These are phyloP conservation scores for Tolypocladium inflatum DNA, from an alignment of 2,329 filamentous ascomycete species.

Conservation along the genomic window DNA sequence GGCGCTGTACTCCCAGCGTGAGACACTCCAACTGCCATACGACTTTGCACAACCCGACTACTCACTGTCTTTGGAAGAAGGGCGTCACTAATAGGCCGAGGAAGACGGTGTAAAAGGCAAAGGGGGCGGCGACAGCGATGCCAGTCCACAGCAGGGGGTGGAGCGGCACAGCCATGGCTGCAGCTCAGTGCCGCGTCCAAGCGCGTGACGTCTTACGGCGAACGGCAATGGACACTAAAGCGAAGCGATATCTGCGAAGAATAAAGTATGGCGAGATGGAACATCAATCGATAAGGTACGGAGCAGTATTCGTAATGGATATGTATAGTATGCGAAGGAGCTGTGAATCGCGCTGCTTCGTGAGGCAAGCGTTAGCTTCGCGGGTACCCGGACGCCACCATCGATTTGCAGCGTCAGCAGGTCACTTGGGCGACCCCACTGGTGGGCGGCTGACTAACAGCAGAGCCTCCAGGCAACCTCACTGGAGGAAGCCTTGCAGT, in stretches of 20 bases:
- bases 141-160: conserved; percentile 25
- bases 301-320: no score
- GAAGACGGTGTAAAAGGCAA: conserved; percentile 57
- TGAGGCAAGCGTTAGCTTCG: no score
- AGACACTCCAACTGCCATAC: conserved; percentile 1
- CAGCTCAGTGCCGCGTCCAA: background rate
- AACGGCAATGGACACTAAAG: background rate
- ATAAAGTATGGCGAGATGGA: background rate
- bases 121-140: conserved; percentile 45
- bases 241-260: background rate
- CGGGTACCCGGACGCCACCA: background rate
- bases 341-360: background rate
- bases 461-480: background rate
- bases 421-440: background rate
- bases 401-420: background rate
- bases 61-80: conserved; percentile 72
- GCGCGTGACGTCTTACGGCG: background rate
- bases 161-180: conserved; percentile 17
- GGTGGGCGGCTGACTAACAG: background rate
- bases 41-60: background rate
- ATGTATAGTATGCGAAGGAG: background rate
- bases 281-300: background rate
- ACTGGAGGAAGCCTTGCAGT: background rate
- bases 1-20: conserved; percentile 40
- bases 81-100: conserved; percentile 59